Base-by-base conservation (phyloP, 1,284 basidiomycete genomes). In the Mycocalia duriaeana region DNA sequence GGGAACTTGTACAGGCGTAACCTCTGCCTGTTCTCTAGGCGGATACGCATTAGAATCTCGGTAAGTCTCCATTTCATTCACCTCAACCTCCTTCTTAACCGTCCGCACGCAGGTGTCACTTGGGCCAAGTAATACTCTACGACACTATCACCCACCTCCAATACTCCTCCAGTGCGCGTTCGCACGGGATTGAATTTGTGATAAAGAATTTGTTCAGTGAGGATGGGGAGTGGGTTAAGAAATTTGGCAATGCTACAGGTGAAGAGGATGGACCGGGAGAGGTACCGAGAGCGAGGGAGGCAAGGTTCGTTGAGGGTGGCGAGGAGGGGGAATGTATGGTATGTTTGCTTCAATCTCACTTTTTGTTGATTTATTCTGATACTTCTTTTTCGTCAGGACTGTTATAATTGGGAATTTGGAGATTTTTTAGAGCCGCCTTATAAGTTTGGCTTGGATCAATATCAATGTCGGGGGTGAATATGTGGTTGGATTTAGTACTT, bases 61-160 rank as follows among this genome's bases (percentile, higher is more conserved):
- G 60, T 73, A 39, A 19, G 49, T 49, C 11, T 13, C 18, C 36
- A 11, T 8, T 38, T 38, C 36, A 8, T 38, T 38, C 36, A 7
- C 19, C 9, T 38, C 18, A 8, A 11, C 18, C 11, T 38, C 18
- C 18, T 38, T 38, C 9, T 8, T 38, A 7, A 13, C 36, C 9
- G 19, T 38, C 36, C 36, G 7, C 18, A 8, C 36, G 3, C 42
- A 76, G 74, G 25, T 91, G 91, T 59, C 91, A 93, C 59, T 72
- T 89, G 0, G 94, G 94, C 36, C 81, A 87, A 68, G 83, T 82
- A 9, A 85, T 93, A 48, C 70, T 90, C 9, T 97, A 93, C 63
- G 94, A 98, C 62, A 93, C 94, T 0, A 87, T 95, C 23, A 79
- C 77, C 7, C 81, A 85, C 59, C 75, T 89, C 28, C 82, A 84